These are phyloP conservation scores for Tetracladium setigerum DNA, from an alignment of 495 filamentous ascomycete species.

Conservation along the genomic window DNA sequence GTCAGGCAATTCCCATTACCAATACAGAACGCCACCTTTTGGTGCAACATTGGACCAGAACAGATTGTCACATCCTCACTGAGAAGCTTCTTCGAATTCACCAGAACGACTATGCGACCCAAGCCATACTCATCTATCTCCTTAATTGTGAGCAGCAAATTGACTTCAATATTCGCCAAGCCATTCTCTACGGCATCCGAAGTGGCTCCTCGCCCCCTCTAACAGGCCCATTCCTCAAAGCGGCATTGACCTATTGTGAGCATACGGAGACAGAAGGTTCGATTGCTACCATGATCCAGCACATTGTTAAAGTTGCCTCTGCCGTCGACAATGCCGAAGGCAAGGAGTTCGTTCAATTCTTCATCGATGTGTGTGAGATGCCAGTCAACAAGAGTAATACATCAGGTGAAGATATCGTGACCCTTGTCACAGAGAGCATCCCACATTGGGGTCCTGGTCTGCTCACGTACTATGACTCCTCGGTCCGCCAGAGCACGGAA, in stretches of 20 bases:
- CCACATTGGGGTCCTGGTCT: conserved; percentile 61
- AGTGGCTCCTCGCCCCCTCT: not conserved
- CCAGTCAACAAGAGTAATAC: conserved; percentile 27
- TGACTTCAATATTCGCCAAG: conserved; percentile 10
- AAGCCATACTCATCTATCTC: conserved; percentile 35
- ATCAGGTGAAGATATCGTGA: conserved; percentile 29
- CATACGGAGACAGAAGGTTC: conserved; percentile 28
- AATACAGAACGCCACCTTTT: conserved; percentile 34
- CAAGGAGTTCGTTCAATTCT: conserved; percentile 52
- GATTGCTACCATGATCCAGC: conserved; percentile 43
- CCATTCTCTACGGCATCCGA: conserved; percentile 16
- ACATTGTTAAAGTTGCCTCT: conserved; percentile 47
- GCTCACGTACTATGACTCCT: conserved; percentile 13
- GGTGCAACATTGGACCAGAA: conserved; percentile 31
- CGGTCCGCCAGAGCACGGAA: conserved; percentile 15
- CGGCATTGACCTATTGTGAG: conserved; percentile 20
- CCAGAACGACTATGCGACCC: conserved; percentile 35
- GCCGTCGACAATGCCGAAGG: conserved; percentile 35
- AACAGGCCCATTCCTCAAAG: conserved; percentile 15
- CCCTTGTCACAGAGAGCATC: conserved; percentile 43
- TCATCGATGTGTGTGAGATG: conserved; percentile 34
- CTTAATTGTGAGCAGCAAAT: conserved; percentile 21
- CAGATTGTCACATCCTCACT: conserved; percentile 32
- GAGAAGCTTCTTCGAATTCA: conserved; percentile 44
- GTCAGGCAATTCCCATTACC: conserved; percentile 28